Evolutionary conservation across 2,329 filamentous ascomycete species (phyloP).

Genomic region (Rosellinia necatrix): DNA sequence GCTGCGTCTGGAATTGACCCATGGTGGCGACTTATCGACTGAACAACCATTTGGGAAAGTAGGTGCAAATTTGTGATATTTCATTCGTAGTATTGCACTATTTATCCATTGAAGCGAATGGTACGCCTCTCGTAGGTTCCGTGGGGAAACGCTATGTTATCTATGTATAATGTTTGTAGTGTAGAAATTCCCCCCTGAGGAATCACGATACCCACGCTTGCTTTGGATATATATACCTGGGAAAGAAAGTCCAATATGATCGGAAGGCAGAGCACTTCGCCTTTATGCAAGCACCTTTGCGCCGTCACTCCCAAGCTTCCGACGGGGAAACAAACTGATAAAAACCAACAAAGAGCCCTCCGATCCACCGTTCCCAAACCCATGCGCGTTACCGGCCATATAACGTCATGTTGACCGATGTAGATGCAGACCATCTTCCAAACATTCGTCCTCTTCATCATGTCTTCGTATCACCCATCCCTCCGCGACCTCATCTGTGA

Average conservation of each 20-base stretch:
- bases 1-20: too few species aligned
- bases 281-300: slow-evolving; percentile 32
- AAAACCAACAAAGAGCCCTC: slow-evolving; percentile 3
- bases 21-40: not conserved
- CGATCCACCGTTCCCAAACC: slow-evolving; percentile 19
- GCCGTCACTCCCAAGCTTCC: slow-evolving; percentile 30
- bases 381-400: slow-evolving; percentile 22
- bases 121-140: slow-evolving; percentile 17
- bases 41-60: too few species aligned
- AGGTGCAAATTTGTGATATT: not conserved
- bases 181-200: slow-evolving; percentile 18
- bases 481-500: slow-evolving; percentile 21
- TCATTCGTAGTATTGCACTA: not conserved
- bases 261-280: slow-evolving; percentile 39
- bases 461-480: not conserved
- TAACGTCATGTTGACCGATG: slow-evolving; percentile 4
- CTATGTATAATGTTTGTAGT: slow-evolving; percentile 21
- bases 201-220: slow-evolving; percentile 18
- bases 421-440: slow-evolving; percentile 1
- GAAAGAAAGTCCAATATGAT: slow-evolving; percentile 25
- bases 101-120: slow-evolving; percentile 22
- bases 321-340: not conserved
- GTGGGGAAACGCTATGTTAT: slow-evolving; percentile 26
- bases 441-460: slow-evolving; percentile 3
- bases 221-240: slow-evolving; percentile 23